A percentile compares a stretch with the other conserved stretches of the same genome.
Evolutionary conservation across 192 early-diverging fungal species (phyloP).

Genomic region (Geosiphon pyriformis): DNA sequence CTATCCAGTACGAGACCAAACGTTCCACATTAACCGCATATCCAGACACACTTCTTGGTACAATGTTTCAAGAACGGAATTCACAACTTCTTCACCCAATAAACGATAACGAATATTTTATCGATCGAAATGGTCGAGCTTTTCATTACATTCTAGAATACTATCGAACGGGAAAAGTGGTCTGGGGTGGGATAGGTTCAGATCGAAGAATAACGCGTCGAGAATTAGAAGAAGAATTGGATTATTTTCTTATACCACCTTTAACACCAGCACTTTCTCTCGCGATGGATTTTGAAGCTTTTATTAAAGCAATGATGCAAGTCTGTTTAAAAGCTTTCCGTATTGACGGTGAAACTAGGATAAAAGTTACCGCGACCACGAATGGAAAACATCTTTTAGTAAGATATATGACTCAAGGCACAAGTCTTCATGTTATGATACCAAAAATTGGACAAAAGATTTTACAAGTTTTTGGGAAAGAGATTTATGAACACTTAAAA

Average conservation of each 20-base stretch:
- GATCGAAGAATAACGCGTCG: neutral
- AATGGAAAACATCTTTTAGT: neutral
- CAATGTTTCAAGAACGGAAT: neutral
- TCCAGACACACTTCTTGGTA: slow-evolving; percentile 8
- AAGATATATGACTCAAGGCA: neutral
- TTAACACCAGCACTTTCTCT: neutral
- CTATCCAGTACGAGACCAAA: neutral
- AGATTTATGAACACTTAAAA: slow-evolving; percentile 2
- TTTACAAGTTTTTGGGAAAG: neutral
- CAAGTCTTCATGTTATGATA: neutral
- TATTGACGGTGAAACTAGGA: neutral
- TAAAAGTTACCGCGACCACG: neutral
- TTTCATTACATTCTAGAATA: slow-evolving; percentile 12
- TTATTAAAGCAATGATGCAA: slow-evolving; percentile 1
- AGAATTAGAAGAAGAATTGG: neutral
- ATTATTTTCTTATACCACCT: neutral
- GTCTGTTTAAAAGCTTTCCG: neutral
- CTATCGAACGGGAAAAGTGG: slow-evolving; percentile 1
- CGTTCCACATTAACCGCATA: neutral
- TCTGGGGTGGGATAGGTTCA: neutral
- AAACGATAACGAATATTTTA: slow-evolving; percentile 13
- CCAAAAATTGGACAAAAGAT: neutral
- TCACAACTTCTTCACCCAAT: neutral
- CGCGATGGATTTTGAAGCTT: neutral
- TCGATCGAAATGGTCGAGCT: slow-evolving; percentile 6